Percentiles rank a stretch among this genome's conserved stretches.
These are phyloP conservation scores for Coemansia biformis DNA, from an alignment of 192 early-diverging fungal species.

Conservation along the genomic window DNA sequence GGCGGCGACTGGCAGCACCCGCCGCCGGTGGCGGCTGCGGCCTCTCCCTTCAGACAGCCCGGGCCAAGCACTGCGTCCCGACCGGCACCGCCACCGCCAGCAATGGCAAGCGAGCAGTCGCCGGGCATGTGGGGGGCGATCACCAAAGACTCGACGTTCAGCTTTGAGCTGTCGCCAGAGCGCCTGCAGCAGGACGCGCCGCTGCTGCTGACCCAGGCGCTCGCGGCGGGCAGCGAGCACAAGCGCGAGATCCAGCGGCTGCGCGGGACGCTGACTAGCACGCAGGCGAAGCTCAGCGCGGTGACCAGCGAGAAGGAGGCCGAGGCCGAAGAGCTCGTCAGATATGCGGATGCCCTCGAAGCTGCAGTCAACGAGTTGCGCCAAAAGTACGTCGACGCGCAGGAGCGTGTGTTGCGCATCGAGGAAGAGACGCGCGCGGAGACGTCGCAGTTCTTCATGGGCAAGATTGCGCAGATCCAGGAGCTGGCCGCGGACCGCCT, in stretches of 20 bases:
- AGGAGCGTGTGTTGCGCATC: slow-evolving; percentile 50
- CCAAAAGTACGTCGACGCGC: slow-evolving; percentile 42
- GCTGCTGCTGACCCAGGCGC: slow-evolving; percentile 17
- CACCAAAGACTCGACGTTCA: slow-evolving; percentile 17
- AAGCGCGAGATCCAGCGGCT: slow-evolving; percentile 26
- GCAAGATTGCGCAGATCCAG: slow-evolving; percentile 49
- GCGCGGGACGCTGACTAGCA: slow-evolving; percentile 24
- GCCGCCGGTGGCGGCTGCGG: not conserved
- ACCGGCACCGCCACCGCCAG: not conserved
- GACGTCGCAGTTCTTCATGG: slow-evolving; percentile 45
- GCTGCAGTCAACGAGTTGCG: slow-evolving; percentile 13
- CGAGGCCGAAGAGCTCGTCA: slow-evolving; percentile 41
- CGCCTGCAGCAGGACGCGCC: slow-evolving; percentile 4
- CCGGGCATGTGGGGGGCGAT: slow-evolving; percentile 6
- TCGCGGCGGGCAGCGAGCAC: slow-evolving; percentile 17
- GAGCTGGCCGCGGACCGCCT: slow-evolving; percentile 35
- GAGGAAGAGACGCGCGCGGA: slow-evolving; percentile 56
- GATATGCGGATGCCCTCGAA: slow-evolving; percentile 30
- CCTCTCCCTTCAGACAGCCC: no score
- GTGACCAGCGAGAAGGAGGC: slow-evolving; percentile 1
- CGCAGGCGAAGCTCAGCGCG: slow-evolving; percentile 17
- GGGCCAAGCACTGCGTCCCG: not conserved
- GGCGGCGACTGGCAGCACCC: slow-evolving; percentile 35
- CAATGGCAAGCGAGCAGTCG: no score
- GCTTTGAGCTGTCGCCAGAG: slow-evolving; percentile 19